Evolutionary conservation across 306 rosid genomes (phyloP), one percentile per base, ranked within the genome.

Genomic region (Astragalus membranaceus): DNA sequence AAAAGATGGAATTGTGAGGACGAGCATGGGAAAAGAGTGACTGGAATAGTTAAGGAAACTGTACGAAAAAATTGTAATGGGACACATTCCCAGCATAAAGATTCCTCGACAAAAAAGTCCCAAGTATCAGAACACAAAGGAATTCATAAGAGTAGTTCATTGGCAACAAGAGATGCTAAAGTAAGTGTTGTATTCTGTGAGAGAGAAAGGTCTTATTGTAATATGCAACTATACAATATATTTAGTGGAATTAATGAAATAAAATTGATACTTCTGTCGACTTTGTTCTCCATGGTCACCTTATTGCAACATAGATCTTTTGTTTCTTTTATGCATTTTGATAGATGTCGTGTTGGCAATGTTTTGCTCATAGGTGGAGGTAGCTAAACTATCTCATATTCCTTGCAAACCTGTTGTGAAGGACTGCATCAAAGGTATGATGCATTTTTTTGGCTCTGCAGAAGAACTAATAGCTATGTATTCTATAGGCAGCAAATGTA

Each of bases 401-500:
- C 71, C 84, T 32, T 55, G 63, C 70, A 89, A 86, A 78, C 64
- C 64, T 12, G 32, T 67, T 39, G 74, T 69, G 77, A 83, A 75
- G 78, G 80, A 77, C 75, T 58, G 48, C 4, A 48, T 32, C 62
- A 80, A 74, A 88, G 98, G 98, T 88, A 83, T 70, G 81, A 50
- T 69, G 70, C 60, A 61, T 47, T 57, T 72, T 64, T 84, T 30
- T 78, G 84, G 77, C 81, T 82, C 73, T 84, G 56, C 53, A 49
- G 43, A 72, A 59, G 84, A 80, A 78, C 86, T 89, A 65, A 88
- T 76, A 67, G 46, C 51, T 77, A 10, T 84, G 64, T 79, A 54
- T 83, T 83, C 72, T 79, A 69, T 73, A 83, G 93, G 92, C 29
- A 53, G 60, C 32, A 70, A 60, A 43, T 72, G 58, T 65, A 81